A percentile compares a stretch with the other conserved stretches of the same genome.
phyloP scores from a whole-genome alignment of 2,329 filamentous ascomycete genomes.

The Sporothrix mexicana region DNA sequence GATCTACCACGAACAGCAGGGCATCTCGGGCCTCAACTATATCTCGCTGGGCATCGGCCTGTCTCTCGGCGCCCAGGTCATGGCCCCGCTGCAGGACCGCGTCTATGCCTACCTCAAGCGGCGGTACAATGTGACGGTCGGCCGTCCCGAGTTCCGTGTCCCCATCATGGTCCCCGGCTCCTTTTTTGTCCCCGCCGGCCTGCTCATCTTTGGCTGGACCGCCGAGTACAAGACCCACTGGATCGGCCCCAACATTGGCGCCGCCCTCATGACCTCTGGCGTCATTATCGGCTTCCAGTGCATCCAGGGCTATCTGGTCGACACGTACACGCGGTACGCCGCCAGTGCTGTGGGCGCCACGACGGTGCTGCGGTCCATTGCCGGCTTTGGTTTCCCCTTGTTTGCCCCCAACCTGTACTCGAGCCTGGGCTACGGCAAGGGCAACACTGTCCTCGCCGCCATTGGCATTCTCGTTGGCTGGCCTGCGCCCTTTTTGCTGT shows the following conservation, averaged over 20 bases:
- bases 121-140: constrained; percentile 44
- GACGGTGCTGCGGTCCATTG: constrained; percentile 54
- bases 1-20: constrained; percentile 45
- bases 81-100: constrained; percentile 54
- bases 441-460: constrained; percentile 52
- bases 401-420: constrained; percentile 56
- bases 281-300: constrained; percentile 53
- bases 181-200: constrained; percentile 50
- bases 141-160: constrained; percentile 52
- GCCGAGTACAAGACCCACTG: constrained; percentile 52
- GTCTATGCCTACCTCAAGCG: constrained; percentile 53
- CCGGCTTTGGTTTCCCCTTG: constrained; percentile 59
- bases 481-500: constrained; percentile 53
- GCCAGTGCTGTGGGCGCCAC: constrained; percentile 54
- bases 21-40: constrained; percentile 48
- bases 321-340: constrained; percentile 54
- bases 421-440: constrained; percentile 50
- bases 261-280: constrained; percentile 47
- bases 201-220: constrained; percentile 55
- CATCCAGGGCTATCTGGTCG: constrained; percentile 55
- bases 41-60: constrained; percentile 46
- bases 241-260: constrained; percentile 55
- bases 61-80: constrained; percentile 55
- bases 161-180: constrained; percentile 52
- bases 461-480: constrained; percentile 49